Evolutionary conservation across 257 asterid genomes (phyloP), one percentile per base, ranked within the genome.

Genomic region (Asclepias syriaca): DNA sequence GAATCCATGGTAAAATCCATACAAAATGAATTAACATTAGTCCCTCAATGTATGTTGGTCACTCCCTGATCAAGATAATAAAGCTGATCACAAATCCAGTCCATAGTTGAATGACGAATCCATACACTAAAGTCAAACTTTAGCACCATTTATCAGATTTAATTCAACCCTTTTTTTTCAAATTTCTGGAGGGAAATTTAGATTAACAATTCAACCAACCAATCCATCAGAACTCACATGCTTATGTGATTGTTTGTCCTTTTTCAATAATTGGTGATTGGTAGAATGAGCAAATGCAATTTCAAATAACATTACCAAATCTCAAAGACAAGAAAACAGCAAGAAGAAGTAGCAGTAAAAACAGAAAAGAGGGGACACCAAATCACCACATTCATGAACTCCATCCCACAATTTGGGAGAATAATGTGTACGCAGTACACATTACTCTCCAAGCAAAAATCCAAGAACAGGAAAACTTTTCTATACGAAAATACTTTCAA

Each of bases 271-370:
- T 5, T 8, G 19, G 40, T 34, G 22, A 16, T 16, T 63, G 68
- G 49, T 3, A 63, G 66, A 60, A 21, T 16, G 34, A 63, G 49
- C 48, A 6, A 2, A 34, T 22, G 24, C 67, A 34, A 34, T 18
- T 63, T 32, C 27, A 63, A 22, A 34, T 46, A 8, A 16, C 18
- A 51, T n/a, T 64, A 12, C 43, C 61, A 51, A 65, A 37, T 19
- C 34, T 16, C 0, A 1, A 34, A 73, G 65, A 50, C 34, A 5
- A 51, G 27, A 9, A 21, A 19, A 43, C 29, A 56, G 55, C 18
- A 74, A 66, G 12, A 74, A 66, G 12, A 32, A 29, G 66, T 32
- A 5, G 46, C 45, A 60, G 2, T 16, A 4, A 74, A 57, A 74
- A 57, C 54, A 7, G n/a, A 49, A 49, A 43, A 65, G 24, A 55